A percentile compares a stretch with the other conserved stretches of the same genome.
Conservation (phyloP, 192 early-diverging fungal genomes). For the Geranomyces michiganensis region DNA sequence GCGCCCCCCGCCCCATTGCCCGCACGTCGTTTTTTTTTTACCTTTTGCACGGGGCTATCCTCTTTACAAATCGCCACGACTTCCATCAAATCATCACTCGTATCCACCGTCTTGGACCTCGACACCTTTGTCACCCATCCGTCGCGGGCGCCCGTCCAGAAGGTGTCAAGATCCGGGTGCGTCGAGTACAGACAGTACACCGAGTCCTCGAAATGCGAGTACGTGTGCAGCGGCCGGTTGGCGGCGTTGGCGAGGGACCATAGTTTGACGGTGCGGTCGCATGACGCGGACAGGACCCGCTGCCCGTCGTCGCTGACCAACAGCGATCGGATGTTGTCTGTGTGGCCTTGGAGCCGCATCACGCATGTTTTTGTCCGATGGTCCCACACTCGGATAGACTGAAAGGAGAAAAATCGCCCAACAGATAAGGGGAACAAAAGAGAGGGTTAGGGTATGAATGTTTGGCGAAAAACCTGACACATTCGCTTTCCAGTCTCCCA, state of each 20-base stretch:
- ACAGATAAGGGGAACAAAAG: neutral
- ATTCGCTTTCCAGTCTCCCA: no score
- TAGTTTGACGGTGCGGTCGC: constrained; percentile 95
- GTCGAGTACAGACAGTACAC: constrained; percentile 89
- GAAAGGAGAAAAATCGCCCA: neutral
- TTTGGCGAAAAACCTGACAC: no score
- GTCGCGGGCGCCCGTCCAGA: constrained; percentile 91
- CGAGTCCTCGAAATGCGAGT: constrained; percentile 82
- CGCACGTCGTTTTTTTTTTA: neutral
- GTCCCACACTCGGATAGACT: constrained; percentile 90
- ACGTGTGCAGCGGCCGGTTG: constrained; percentile 87
- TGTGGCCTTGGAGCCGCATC: constrained; percentile 85
- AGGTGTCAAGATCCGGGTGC: constrained; percentile 83
- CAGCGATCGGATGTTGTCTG: constrained; percentile 91
- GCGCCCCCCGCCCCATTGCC: no score
- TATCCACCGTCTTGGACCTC: constrained; percentile 40
- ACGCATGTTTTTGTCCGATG: constrained; percentile 67
- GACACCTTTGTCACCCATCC: constrained; percentile 85
- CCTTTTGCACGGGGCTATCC: constrained; percentile 77
- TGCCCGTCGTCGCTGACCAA: constrained; percentile 87
- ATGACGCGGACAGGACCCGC: constrained; percentile 88
- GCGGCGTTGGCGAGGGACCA: constrained; percentile 80
- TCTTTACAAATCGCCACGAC: constrained; percentile 90
- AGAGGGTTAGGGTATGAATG: no score
- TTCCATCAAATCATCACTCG: constrained; percentile 62